Base-by-base conservation (phyloP, 306 rosid species). In the Crotalaria pallida region DNA sequence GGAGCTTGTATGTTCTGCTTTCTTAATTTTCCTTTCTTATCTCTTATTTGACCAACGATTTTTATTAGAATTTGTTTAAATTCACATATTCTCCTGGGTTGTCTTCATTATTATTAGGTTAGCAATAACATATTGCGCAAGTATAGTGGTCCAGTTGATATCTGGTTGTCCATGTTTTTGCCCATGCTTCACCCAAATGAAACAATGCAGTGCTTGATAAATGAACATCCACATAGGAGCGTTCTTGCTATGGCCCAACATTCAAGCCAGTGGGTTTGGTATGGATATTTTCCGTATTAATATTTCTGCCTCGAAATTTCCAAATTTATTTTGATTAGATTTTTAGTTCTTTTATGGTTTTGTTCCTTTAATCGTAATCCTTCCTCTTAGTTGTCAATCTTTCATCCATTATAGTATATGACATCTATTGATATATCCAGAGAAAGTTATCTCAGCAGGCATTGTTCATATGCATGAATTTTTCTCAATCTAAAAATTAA, bases 131-230 rank as follows among this genome's bases (percentile, higher is more conserved):
- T 88, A 76, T 77, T 88, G 24, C 89, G 94, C 75, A 90, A 93
- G 85, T 93, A 90, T 57, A 85, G 84, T 44, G 98, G 96, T 69
- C 96, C 94, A 6, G 15, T 88, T 57, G 98, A 93, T 80, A 77
- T 93, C 51, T 93, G 98, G 98, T 22, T 84, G 41, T 88, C 97
- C 55, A 72, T 68, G 58, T 47, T 90, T 19, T 68, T 55, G 69
- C 67, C 81, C 63, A 83, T 67, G 86, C 70, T 59, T 49, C 55
- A 62, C 68, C 60, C 90, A 55, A 75, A 81, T 60, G 85, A 75
- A 78, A 63, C 22, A 73, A 60, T 74, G 75, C 89, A n/a, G n/a
- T n/a, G n/a, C n/a, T n/a, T n/a, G n/a, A n/a, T n/a, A n/a, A n/a
- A n/a, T n/a, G n/a, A n/a, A n/a, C n/a, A n/a, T n/a, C n/a, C n/a